Base-by-base conservation (phyloP, 2,329 filamentous ascomycete species). In the Sclerotinia trifoliorum region DNA sequence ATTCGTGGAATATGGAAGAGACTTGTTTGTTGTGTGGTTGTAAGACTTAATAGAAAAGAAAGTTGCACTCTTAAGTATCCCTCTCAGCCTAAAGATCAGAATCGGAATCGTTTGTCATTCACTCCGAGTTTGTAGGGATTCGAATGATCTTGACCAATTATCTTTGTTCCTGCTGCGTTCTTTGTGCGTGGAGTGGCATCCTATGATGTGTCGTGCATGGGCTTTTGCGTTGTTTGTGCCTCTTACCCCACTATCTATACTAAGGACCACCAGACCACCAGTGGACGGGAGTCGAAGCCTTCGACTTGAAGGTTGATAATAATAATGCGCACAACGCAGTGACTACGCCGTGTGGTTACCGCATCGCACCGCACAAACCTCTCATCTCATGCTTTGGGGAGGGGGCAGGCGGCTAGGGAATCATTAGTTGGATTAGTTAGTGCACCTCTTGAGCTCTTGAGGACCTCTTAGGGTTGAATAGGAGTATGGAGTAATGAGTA, bases 31-130 rank as follows among this genome's bases (percentile, higher is more conserved):
- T 44, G 13, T 44, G 21, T 61, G 42, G 2, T 32, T 48, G 57
- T 48, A n/a, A 54, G 29, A 32, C 17, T 54, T 5, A 13, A 19
- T n/a, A 44, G 42, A 35, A 48, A 19, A 35, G 35, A 35, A 44
- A 44, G 17, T 46, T 44, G 42, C 5, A 10, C 57, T 61, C 57
- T 61, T 61, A 61, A 61, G 26, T 61, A 61, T 61, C 15, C 54
- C 46, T n/a, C 52, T 5, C 3, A 13, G 11, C 39, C 13, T 35
- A 35, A 39, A 29, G 19, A 48, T 32, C 4, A 29, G 26, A 19
- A 13, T 32, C 17, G 42, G 26, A 10, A 48, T 35, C 57, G 57
- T 42, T 48, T 48, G 26, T 15, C 42, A 48, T 61, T 48, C 42
- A 60, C 42, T 35, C 7, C 52, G 29, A 1, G 21, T 15, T 10